These are phyloP conservation scores for Turnera subulata DNA, from an alignment of 345 rosid species.

Conservation along the genomic window DNA sequence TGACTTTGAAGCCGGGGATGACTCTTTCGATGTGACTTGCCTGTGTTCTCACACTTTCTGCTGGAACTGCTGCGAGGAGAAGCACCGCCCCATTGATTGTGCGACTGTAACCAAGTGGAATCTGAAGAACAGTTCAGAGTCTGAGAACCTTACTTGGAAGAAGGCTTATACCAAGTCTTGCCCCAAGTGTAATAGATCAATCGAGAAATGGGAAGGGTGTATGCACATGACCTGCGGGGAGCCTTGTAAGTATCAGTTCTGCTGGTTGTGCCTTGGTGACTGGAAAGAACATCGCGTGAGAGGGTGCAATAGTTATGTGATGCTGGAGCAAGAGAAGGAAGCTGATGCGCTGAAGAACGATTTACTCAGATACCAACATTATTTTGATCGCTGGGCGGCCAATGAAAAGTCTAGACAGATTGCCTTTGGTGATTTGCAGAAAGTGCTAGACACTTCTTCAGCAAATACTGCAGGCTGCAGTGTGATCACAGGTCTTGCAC, in stretches of 20 bases:
- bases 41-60: constrained; percentile 19
- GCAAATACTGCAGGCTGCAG: too few relatives aligned
- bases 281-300: background rate
- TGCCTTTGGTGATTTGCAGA: constrained; percentile 9
- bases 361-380: constrained; percentile 20
- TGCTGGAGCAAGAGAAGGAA: background rate
- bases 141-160: constrained; percentile 21
- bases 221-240: constrained; percentile 23
- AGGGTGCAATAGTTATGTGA: background rate
- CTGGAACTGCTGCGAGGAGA: constrained; percentile 8
- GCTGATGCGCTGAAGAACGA: background rate
- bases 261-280: constrained; percentile 30
- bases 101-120: constrained; percentile 25
- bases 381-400: constrained; percentile 33
- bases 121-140: constrained; percentile 20
- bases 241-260: constrained; percentile 16
- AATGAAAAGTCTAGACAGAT: constrained; percentile 18
- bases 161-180: constrained; percentile 26
- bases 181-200: constrained; percentile 24
- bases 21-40: constrained; percentile 18
- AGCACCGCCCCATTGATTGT: constrained; percentile 21
- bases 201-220: constrained; percentile 30
- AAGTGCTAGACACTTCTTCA: too few relatives aligned
- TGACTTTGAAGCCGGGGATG: constrained; percentile 13
- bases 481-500: background rate